Evolutionary conservation across 2,329 filamentous ascomycete genomes (phyloP).

Genomic region (Monosporascus sp.): DNA sequence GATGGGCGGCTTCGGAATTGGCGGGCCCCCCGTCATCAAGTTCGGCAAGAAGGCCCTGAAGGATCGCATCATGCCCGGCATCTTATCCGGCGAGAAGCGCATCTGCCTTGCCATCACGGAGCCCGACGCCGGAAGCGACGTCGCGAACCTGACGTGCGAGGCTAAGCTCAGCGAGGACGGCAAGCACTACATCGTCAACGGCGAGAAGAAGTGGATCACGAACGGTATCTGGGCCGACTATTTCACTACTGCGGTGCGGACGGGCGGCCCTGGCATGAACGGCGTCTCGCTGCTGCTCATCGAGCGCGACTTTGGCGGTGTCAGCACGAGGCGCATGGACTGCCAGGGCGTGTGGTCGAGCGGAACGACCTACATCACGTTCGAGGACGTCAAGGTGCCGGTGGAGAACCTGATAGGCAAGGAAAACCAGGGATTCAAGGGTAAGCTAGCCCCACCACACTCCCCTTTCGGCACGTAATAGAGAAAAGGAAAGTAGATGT

Average conservation of each 20-base stretch:
- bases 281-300: constrained; percentile 88
- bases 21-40: constrained; percentile 85
- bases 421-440: constrained; percentile 95
- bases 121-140: constrained; percentile 89
- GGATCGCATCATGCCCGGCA: constrained; percentile 81
- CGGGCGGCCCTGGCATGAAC: constrained; percentile 84
- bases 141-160: constrained; percentile 92
- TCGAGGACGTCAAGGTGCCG: constrained; percentile 98
- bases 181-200: constrained; percentile 99
- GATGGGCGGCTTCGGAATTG: constrained; percentile 94
- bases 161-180: constrained; percentile 92
- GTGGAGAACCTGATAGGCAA: constrained; percentile 99
- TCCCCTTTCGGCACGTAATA: neutral
- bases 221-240: constrained; percentile 97
- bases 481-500: neutral
- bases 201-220: constrained; percentile 99
- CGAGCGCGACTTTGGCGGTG: constrained; percentile 76
- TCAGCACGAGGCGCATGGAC: constrained; percentile 93
- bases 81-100: constrained; percentile 88
- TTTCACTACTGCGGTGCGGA: constrained; percentile 94
- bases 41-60: constrained; percentile 82
- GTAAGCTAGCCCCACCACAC: constrained; percentile 32
- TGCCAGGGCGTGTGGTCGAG: constrained; percentile 96
- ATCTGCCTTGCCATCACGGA: constrained; percentile 98
- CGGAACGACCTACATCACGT: constrained; percentile 95